These are phyloP conservation scores for Quercus tomentella DNA, from an alignment of 331 rosid species.

Conservation along the genomic window DNA sequence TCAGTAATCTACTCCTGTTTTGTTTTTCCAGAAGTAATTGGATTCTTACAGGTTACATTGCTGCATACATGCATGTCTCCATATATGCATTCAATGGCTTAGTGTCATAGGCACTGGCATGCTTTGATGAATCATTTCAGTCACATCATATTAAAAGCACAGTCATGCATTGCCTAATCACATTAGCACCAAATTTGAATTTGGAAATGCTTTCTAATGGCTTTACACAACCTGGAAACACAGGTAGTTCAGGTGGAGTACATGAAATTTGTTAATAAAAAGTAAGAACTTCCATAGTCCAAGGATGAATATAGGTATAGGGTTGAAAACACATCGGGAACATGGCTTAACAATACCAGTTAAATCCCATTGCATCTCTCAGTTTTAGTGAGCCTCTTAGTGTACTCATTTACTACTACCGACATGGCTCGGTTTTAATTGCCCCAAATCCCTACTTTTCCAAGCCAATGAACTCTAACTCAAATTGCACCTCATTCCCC, in stretches of 20 bases:
- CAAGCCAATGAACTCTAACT: background rate
- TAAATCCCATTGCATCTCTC: too few relatives aligned
- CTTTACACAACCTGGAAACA: background rate
- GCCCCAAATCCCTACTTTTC: background rate
- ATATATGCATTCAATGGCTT: background rate
- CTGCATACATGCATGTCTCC: background rate
- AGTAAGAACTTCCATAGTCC: too few relatives aligned
- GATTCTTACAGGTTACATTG: background rate
- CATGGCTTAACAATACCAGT: too few relatives aligned
- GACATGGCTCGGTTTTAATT: background rate
- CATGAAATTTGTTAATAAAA: background rate
- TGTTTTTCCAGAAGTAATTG: background rate
- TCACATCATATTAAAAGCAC: background rate
- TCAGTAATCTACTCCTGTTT: background rate
- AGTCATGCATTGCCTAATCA: background rate
- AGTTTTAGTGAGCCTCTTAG: too few relatives aligned
- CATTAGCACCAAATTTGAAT: background rate
- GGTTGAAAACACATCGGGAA: too few relatives aligned
- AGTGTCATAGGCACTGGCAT: background rate
- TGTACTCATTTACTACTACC: too few relatives aligned
- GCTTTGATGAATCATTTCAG: background rate
- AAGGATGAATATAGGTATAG: too few relatives aligned
- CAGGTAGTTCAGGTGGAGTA: background rate
- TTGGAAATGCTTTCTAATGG: background rate
- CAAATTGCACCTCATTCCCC: too few relatives aligned